Evolutionary conservation across 495 filamentous ascomycete genomes (phyloP).

Genomic region (Aspergillus olivimuriae): DNA sequence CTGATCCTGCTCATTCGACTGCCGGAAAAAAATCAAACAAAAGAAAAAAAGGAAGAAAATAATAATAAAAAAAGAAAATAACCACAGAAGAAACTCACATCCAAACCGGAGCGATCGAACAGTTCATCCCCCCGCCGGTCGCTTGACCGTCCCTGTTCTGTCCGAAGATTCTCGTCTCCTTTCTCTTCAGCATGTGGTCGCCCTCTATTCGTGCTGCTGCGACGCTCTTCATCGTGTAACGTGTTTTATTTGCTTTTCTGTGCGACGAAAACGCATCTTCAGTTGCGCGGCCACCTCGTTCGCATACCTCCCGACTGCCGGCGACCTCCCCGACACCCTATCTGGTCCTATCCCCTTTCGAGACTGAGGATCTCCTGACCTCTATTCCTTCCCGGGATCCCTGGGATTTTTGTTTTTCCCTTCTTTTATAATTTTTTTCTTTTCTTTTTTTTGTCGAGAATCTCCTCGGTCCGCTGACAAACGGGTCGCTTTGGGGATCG

Average conservation of each 20-base stretch:
- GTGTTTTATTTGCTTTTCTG: constrained; percentile 28
- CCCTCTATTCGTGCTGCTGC: constrained; percentile 34
- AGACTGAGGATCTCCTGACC: constrained; percentile 9
- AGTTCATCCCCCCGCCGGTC: constrained; percentile 12
- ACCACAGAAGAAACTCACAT: too few species aligned
- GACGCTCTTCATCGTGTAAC: constrained; percentile 32
- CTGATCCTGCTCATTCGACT: constrained; percentile 3
- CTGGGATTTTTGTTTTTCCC: neutral
- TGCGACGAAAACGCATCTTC: constrained; percentile 20
- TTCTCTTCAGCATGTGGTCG: constrained; percentile 36
- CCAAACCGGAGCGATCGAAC: too few species aligned
- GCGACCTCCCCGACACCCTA: too few species aligned
- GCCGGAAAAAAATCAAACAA: too few species aligned
- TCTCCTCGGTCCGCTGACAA: constrained; percentile 12
- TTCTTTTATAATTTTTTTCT: constrained; percentile 3
- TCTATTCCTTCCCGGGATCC: too few species aligned
- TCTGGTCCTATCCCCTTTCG: constrained; percentile 2
- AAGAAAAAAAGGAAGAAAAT: too few species aligned
- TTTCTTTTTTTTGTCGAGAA: constrained; percentile 2
- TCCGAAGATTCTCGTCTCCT: constrained; percentile 9
- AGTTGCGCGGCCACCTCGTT: constrained; percentile 6
- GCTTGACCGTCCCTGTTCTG: too few species aligned
- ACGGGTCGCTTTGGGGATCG: constrained; percentile 16
- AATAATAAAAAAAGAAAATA: too few species aligned
- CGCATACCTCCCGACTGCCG: constrained; percentile 9